Percentiles rank a stretch among this genome's conserved stretches.
phyloP scores from a whole-genome alignment of 257 asterid species.

The Petunia secreta region DNA sequence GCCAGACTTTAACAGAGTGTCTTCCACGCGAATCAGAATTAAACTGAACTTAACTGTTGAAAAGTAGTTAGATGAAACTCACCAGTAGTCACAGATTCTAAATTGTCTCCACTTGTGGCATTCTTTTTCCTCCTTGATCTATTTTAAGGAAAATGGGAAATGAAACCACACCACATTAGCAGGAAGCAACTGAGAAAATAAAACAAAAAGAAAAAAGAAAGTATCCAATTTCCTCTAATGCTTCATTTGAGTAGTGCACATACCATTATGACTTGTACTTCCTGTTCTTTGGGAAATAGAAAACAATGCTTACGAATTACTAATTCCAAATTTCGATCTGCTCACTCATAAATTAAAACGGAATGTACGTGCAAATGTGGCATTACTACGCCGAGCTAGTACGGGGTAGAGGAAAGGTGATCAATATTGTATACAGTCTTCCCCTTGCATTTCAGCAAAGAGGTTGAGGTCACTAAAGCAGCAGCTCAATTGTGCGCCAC shows the following conservation, averaged over 20 bases:
- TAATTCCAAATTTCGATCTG: background rate
- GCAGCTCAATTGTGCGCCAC: background rate
- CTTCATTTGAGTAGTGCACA: background rate
- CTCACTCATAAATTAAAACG: background rate
- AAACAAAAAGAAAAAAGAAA: background rate
- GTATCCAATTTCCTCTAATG: background rate
- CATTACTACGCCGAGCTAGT: background rate
- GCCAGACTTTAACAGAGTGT: background rate
- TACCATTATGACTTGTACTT: background rate
- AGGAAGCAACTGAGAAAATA: background rate
- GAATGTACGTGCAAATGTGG: background rate
- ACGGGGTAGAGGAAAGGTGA: background rate
- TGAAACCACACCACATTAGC: constrained; percentile 8
- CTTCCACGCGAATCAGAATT: background rate
- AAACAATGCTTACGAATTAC: background rate
- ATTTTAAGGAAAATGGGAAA: constrained; percentile 23
- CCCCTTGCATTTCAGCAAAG: background rate
- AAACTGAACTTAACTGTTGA: background rate
- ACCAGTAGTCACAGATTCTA: constrained; percentile 68
- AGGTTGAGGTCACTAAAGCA: background rate
- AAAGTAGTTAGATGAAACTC: constrained; percentile 12
- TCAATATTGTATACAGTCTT: background rate
- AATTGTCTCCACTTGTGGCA: constrained; percentile 71
- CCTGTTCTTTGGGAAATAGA: background rate
- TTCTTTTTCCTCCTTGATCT: constrained; percentile 91